Base-by-base conservation (phyloP, 2,329 filamentous ascomycete genomes). In the Colletotrichum camelliae region DNA sequence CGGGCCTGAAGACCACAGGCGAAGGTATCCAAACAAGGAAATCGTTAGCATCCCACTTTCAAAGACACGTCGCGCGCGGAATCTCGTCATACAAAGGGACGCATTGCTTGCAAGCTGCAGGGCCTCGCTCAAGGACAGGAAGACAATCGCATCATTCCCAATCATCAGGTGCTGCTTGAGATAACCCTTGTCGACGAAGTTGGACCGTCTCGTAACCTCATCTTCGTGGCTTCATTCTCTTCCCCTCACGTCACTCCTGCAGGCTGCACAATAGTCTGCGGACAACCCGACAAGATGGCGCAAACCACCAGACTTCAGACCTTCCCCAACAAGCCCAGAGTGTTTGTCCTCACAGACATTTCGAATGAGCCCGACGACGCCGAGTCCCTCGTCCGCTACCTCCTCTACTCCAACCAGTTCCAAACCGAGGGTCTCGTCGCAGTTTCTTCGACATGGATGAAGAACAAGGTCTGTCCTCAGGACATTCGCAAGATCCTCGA, bases 401-500 rank as follows among this genome's bases (percentile, higher is more conserved):
- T 89, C 5, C 79, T 87, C 2, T 88, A 88, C 77, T 81, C 84
- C 5, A 88, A 89, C 77, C 83, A 89, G 78, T 88, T 89, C 76
- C 78, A 84, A 18, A 87, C 85, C 5, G 81, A 87, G 60, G 87
- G 86, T 7, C 79, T 88, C 12, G 85, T 87, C 4, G 87, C 86
- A 4, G 83, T 82, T 52, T 88, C 87, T 0, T 88, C 87, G 6
- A 86, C 83, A 77, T 89, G 87, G 86, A 83, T 88, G 81, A 85
- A 82, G 68, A 81, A 80, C 55, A 84, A 84, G 33, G 82, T 85
- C 60, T 82, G 83, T 72, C 84, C 86, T 7, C 80, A 88, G 73
- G 83, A 87, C 33, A 87, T 89, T 78, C 80, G 82, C 72, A 83
- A 83, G 52, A 87, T 88, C 55, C 69, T 89, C 66, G 81, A 88